Evolutionary conservation across 139 green algal species (phyloP).

Genomic region (Closterium sp.): DNA sequence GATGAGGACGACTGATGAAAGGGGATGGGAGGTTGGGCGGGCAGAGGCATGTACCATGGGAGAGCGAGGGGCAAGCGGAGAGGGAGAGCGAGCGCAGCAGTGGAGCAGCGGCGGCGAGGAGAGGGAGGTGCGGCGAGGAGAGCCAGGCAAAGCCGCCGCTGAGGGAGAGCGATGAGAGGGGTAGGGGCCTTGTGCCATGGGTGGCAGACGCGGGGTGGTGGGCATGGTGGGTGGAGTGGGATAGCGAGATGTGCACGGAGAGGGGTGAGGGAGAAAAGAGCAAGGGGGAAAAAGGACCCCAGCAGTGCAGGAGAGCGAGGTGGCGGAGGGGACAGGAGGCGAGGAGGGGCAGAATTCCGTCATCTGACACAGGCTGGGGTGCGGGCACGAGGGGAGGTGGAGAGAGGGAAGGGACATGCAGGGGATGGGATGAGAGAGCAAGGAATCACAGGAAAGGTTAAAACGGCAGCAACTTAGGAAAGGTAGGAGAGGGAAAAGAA

Average conservation of each 20-base stretch:
- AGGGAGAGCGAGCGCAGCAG: background rate
- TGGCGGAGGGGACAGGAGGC: background rate
- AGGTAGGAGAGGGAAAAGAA: background rate
- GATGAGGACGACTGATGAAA: background rate
- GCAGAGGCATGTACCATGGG: background rate
- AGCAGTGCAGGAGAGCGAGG: background rate
- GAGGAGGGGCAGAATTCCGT: background rate
- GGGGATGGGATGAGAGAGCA: background rate
- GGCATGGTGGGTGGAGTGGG: background rate
- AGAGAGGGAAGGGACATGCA: background rate
- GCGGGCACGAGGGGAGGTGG: too few relatives aligned
- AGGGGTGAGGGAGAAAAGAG: background rate
- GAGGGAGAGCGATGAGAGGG: background rate
- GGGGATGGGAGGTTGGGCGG: background rate
- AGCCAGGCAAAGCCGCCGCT: background rate
- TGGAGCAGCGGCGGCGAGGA: background rate
- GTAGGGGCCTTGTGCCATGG: background rate
- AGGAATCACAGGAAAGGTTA: background rate
- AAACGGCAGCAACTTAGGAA: too few relatives aligned
- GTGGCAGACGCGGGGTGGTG: background rate
- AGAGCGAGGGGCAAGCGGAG: background rate
- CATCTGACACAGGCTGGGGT: background rate
- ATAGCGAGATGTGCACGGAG: background rate
- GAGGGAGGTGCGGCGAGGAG: background rate
- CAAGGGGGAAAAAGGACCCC: background rate